A percentile compares a stretch with the other conserved stretches of the same genome.
These are phyloP conservation scores for Aspergillus sp. DNA, from an alignment of 2,329 filamentous ascomycete species.

Conservation along the genomic window DNA sequence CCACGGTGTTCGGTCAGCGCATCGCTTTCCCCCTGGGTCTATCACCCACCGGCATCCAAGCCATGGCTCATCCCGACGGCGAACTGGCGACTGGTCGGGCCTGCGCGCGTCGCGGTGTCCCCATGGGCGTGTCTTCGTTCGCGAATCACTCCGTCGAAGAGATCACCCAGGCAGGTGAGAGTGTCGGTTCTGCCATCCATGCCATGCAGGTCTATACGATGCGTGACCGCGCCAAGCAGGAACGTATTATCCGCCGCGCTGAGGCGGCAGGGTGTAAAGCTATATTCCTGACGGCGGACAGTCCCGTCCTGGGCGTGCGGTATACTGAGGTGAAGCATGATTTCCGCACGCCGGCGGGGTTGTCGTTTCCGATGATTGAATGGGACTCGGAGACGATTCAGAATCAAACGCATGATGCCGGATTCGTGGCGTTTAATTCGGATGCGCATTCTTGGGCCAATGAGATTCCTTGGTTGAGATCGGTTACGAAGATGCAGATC, in stretches of 20 bases:
- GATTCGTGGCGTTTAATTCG: slow-evolving; percentile 22
- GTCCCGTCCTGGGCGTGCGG: slow-evolving; percentile 53
- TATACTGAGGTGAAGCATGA: slow-evolving; percentile 55
- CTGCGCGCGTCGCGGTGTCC: slow-evolving; percentile 40
- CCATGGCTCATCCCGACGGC: slow-evolving; percentile 53
- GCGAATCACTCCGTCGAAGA: slow-evolving; percentile 48
- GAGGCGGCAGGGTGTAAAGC: slow-evolving; percentile 45
- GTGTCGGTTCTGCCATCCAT: slow-evolving; percentile 20
- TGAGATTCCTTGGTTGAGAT: slow-evolving; percentile 51
- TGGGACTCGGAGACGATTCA: slow-evolving; percentile 24
- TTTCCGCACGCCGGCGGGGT: slow-evolving; percentile 46
- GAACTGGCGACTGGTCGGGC: slow-evolving; percentile 53
- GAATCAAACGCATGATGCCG: slow-evolving; percentile 22
- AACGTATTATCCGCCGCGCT: slow-evolving; percentile 28
- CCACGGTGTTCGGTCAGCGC: slow-evolving; percentile 42
- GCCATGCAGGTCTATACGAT: slow-evolving; percentile 28
- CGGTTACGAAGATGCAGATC: slow-evolving; percentile 49
- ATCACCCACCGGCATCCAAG: slow-evolving; percentile 55
- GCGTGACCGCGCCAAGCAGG: slow-evolving; percentile 24
- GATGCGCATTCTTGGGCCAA: slow-evolving; percentile 45
- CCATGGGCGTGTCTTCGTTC: slow-evolving; percentile 52
- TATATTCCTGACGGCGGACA: slow-evolving; percentile 56
- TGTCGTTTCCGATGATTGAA: slow-evolving; percentile 41
- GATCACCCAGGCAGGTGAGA: slow-evolving; percentile 37
- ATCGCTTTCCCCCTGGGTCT: slow-evolving; percentile 54